These are phyloP conservation scores for Apiospora saccharicola DNA, from an alignment of 2,329 filamentous ascomycete genomes.

Conservation along the genomic window DNA sequence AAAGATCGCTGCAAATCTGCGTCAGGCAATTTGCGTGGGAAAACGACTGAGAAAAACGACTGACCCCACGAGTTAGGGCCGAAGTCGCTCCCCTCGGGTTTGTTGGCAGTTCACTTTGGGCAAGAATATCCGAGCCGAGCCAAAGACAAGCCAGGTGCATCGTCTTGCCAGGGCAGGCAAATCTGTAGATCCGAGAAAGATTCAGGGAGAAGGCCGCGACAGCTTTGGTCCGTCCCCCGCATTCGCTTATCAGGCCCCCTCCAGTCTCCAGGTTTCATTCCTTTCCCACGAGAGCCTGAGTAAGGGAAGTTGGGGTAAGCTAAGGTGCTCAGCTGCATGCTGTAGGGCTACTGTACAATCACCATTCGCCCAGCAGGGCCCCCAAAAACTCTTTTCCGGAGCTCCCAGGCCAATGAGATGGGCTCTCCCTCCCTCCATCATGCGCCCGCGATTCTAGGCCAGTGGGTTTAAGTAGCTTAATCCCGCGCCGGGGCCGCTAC, in stretches of 20 bases:
- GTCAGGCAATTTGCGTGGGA: neutral
- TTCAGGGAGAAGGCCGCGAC: neutral
- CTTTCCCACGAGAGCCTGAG: constrained; percentile 3
- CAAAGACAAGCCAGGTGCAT: neutral
- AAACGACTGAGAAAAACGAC: neutral
- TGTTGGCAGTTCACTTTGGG: neutral
- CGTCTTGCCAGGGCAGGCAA: neutral
- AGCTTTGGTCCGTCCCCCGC: neutral
- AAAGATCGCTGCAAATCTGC: neutral
- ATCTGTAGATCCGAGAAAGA: constrained; percentile 6
- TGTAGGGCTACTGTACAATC: neutral
- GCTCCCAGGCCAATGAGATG: constrained; percentile 6
- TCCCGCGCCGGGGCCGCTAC: constrained; percentile 14
- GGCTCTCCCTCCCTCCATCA: neutral
- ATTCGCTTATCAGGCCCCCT: constrained; percentile 9
- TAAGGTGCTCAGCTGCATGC: neutral
- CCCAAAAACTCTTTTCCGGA: neutral
- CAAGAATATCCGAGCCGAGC: constrained; percentile 17
- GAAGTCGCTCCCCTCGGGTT: constrained; percentile 18
- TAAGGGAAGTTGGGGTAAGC: constrained; percentile 2
- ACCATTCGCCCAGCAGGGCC: neutral
- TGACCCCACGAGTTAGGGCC: constrained; percentile 14
- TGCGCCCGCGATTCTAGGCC: constrained; percentile 11
- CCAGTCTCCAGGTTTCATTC: constrained; percentile 11
- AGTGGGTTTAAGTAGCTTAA: neutral